A percentile compares a stretch with the other conserved stretches of the same genome.
phyloP scores from a whole-genome alignment of 2,329 filamentous ascomycete genomes.

The Aspergillus fijiensis region DNA sequence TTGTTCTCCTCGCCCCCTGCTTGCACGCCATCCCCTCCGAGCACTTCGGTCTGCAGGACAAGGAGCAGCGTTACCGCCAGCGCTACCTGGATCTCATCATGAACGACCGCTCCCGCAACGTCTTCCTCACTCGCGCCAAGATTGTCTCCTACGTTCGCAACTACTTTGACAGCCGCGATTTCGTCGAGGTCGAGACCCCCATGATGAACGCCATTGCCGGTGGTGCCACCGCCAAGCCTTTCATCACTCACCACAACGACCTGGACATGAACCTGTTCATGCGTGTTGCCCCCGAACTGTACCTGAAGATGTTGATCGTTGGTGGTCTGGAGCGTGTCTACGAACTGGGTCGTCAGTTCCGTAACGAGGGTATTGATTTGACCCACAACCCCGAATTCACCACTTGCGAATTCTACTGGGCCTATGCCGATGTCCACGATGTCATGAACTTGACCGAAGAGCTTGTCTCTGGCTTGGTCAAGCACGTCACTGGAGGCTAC shows the following conservation, averaged over 20 bases:
- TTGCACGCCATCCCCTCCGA: conserved; percentile 82
- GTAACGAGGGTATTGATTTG: conserved; percentile 86
- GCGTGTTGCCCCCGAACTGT: conserved; percentile 91
- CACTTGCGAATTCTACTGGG: conserved; percentile 95
- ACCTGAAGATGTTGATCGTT: conserved; percentile 94
- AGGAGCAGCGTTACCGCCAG: conserved; percentile 89
- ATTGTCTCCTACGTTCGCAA: conserved; percentile 85
- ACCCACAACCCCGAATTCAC: conserved; percentile 99
- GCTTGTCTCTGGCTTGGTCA: conserved; percentile 84
- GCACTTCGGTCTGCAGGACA: conserved; percentile 92
- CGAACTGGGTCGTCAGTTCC: conserved; percentile 92
- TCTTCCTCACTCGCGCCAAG: conserved; percentile 81
- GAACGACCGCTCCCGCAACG: conserved; percentile 82
- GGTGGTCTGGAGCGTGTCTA: conserved; percentile 94
- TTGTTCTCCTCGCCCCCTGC: conserved; percentile 84
- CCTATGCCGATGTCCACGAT: conserved; percentile 88
- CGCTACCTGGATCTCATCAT: conserved; percentile 95
- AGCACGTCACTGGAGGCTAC: conserved; percentile 82
- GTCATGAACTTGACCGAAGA: conserved; percentile 90
- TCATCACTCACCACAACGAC: conserved; percentile 95
- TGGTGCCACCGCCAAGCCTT: conserved; percentile 92
- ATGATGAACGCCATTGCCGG: conserved; percentile 97
- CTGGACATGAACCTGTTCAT: conserved; percentile 92
- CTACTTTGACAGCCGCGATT: conserved; percentile 84
- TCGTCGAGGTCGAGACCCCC: conserved; percentile 92